Percentiles rank a stretch among this genome's conserved stretches.
These are phyloP conservation scores for Aspergillus sp. DNA, from an alignment of 2,329 filamentous ascomycete species.

Conservation along the genomic window DNA sequence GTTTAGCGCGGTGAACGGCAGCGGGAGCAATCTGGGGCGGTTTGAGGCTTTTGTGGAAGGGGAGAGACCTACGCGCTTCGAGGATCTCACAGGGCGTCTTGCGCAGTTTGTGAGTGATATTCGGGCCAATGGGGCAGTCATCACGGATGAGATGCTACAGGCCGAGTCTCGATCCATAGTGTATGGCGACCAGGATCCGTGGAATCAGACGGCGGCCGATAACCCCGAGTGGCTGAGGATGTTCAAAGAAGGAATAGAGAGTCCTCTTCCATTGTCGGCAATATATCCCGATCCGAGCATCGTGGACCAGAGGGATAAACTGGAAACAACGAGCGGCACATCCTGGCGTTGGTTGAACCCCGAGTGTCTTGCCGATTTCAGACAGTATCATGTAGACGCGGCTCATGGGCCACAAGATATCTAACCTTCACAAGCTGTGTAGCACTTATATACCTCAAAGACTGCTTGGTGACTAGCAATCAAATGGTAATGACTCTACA, in stretches of 20 bases:
- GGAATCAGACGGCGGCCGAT: slow-evolving; percentile 45
- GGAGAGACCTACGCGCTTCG: not conserved
- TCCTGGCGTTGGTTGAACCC: not conserved
- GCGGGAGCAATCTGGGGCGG: not conserved
- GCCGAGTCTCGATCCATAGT: slow-evolving; percentile 36
- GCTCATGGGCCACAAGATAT: not conserved
- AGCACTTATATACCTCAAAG: no score
- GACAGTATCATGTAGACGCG: not conserved
- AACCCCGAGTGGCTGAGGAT: slow-evolving; percentile 22
- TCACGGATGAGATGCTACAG: slow-evolving; percentile 40
- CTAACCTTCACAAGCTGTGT: not conserved
- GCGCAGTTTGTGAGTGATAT: slow-evolving; percentile 29
- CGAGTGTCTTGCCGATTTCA: not conserved
- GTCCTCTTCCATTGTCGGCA: not conserved
- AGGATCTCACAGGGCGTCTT: slow-evolving; percentile 28
- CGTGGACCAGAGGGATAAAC: not conserved
- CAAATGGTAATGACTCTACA: no score
- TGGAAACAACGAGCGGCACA: not conserved
- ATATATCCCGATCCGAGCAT: not conserved
- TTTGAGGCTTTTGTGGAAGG: not conserved
- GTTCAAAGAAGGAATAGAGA: slow-evolving; percentile 7
- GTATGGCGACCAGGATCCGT: slow-evolving; percentile 38
- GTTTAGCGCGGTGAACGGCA: slow-evolving; percentile 19
- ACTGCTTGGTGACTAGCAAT: no score
- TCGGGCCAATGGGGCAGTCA: slow-evolving; percentile 25